These are phyloP conservation scores for Gossypium turneri DNA, from an alignment of 345 rosid species.

Conservation along the genomic window DNA sequence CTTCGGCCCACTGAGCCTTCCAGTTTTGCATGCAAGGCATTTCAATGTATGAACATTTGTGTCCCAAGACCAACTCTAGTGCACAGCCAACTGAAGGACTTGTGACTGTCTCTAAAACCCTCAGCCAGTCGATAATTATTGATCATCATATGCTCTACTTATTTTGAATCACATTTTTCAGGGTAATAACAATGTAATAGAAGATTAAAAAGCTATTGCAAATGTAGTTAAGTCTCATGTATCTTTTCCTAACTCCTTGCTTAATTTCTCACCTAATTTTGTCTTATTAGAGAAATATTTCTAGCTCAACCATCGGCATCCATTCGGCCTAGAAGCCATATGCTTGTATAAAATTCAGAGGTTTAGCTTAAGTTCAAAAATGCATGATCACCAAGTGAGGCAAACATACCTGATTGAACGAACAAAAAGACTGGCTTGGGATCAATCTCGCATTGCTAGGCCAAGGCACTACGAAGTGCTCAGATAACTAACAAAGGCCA, in stretches of 20 bases:
- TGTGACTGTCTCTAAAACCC: not conserved
- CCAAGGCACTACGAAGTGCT: not conserved
- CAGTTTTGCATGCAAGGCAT: not conserved
- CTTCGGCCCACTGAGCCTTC: not conserved
- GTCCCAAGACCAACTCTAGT: not conserved
- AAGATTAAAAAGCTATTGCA: not conserved
- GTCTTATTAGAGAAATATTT: not conserved
- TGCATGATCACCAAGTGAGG: not conserved
- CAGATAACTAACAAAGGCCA: not conserved
- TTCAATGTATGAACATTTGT: too few species aligned
- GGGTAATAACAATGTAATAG: not conserved
- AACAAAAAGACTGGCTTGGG: not conserved
- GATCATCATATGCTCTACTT: not conserved
- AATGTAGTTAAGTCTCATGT: not conserved
- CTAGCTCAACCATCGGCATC: not conserved
- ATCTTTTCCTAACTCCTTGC: not conserved
- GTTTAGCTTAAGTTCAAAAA: not conserved
- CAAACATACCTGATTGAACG: not conserved
- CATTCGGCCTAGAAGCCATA: not conserved
- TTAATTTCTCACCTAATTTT: not conserved
- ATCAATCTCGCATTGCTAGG: slow-evolving; percentile 4
- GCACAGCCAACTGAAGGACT: not conserved
- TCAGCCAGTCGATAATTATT: not conserved
- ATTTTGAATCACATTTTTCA: not conserved
- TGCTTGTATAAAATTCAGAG: not conserved